phyloP scores from a whole-genome alignment of 768 basidiomycete genomes.

The Amylocystis lapponica region DNA sequence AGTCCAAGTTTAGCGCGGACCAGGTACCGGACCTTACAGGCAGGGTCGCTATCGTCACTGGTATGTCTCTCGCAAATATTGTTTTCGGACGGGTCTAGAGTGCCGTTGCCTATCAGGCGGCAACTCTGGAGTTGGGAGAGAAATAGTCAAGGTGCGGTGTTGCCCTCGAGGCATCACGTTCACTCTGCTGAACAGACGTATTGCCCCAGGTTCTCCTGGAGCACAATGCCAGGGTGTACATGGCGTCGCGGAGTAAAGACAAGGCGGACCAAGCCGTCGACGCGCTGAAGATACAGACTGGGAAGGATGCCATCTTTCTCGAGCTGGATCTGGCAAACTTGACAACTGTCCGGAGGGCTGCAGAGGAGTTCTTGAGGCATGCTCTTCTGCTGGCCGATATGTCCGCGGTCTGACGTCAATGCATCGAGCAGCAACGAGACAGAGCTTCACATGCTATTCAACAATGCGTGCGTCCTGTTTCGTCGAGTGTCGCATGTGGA shows the following conservation, averaged over 20 bases:
- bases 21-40: constrained; percentile 42
- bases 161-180: neutral
- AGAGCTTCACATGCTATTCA: constrained; percentile 43
- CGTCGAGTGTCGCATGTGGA: too few species aligned
- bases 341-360: constrained; percentile 30
- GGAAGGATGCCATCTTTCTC: constrained; percentile 37
- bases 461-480: constrained; percentile 40
- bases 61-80: constrained; percentile 6
- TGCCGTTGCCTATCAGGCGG: constrained; percentile 22
- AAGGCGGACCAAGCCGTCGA: constrained; percentile 46
- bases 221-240: constrained; percentile 63
- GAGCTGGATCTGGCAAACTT: constrained; percentile 39
- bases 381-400: too few species aligned
- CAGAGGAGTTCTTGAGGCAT: constrained; percentile 31
- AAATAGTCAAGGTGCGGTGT: constrained; percentile 44
- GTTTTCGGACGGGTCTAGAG: neutral
- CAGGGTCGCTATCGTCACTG: constrained; percentile 32
- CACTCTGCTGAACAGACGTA: neutral
- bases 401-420: constrained; percentile 31
- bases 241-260: constrained; percentile 41
- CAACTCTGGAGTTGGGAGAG: constrained; percentile 49
- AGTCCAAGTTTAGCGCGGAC: constrained; percentile 17
- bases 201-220: constrained; percentile 39
- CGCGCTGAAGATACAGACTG: constrained; percentile 42
- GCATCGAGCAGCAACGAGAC: constrained; percentile 38